Base-by-base conservation (phyloP, 345 rosid genomes). In the Draba incana region DNA sequence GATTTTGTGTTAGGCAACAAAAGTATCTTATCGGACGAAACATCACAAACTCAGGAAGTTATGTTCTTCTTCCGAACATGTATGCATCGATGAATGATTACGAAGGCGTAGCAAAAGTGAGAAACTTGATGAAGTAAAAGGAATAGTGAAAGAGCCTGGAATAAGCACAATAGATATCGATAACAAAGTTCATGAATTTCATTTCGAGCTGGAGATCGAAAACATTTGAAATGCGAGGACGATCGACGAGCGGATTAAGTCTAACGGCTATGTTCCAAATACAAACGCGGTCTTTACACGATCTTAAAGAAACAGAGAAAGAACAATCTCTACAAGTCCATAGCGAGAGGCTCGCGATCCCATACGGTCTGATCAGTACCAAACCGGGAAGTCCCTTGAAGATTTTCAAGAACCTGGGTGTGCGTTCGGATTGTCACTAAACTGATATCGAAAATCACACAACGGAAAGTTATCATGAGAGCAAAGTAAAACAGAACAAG, bases 41-140 rank as follows among this genome's bases (percentile, higher is more conserved):
- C 55, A 73, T 82, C 28, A 81, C 81, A 23, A 80, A 80, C 78
- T 83, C 92, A 0, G 96, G 96, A 48, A 83, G 86, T 1, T 92
- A 77, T 33, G 62, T 85, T 69, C 85, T 84, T 15, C 92, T 92
- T 7, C 84, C 96, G 0, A 85, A 85, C 72, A 80, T 92, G 1
- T 87, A 84, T 52, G 96, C 94, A 13, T 83, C 84, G 8, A 68
- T 51, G 8, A 82, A 84, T 1, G 77, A 87, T 44, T 88, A 89
- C 72, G 86, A 81, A 33, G 84, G 80, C 25, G 90, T 83, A 57
- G 87, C 81, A 1, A 81, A 77, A 75, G 75, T 79, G 64, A 87
- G 98, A 83, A 77, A 71, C 69, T 69, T 92, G 83, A 84, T 92
- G 91, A 88, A 84, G 80, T 84, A 79, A 82, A 77, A 27, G 77